Conservation (phyloP, 495 filamentous ascomycete genomes). For the Talaromyces trachyspermus region DNA sequence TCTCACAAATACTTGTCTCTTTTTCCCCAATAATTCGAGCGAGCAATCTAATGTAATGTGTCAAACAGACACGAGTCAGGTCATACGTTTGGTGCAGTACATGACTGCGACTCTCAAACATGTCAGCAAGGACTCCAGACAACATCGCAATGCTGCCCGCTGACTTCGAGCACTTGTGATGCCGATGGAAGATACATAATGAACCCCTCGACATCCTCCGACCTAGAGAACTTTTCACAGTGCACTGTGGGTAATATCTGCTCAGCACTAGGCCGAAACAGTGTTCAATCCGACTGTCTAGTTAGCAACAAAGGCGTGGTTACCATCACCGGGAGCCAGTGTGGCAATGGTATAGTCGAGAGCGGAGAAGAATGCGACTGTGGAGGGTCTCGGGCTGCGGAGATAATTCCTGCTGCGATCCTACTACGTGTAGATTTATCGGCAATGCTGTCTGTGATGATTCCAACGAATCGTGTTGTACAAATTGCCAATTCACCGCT, state of each 20-base stretch:
- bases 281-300: slow-evolving; percentile 69
- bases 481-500: slow-evolving; percentile 62
- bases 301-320: slow-evolving; percentile 72
- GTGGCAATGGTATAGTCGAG: slow-evolving; percentile 97
- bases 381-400: slow-evolving; percentile 68
- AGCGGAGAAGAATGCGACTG: slow-evolving; percentile 93
- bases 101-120: slow-evolving; percentile 71
- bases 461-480: slow-evolving; percentile 86
- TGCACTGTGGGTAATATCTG: slow-evolving; percentile 94
- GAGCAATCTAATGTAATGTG: slow-evolving; percentile 6
- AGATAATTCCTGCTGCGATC: slow-evolving; percentile 73
- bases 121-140: slow-evolving; percentile 55
- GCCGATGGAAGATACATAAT: slow-evolving; percentile 79
- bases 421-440: slow-evolving; percentile 83
- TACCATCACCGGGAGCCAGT: slow-evolving; percentile 82
- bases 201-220: slow-evolving; percentile 76
- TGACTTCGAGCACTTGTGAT: slow-evolving; percentile 61
- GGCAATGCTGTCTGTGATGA: slow-evolving; percentile 74
- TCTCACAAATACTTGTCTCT: no score
- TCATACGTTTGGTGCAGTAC: slow-evolving; percentile 92
- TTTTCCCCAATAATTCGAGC: no score
- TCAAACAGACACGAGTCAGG: slow-evolving; percentile 73
- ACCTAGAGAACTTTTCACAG: slow-evolving; percentile 72
- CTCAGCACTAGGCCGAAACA: slow-evolving; percentile 75
- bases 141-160: slow-evolving; percentile 81